Evolutionary conservation across 164 flowering plant species (phyloP), one percentile per base, ranked within the genome.

Genomic region (Platanus orientalis): DNA sequence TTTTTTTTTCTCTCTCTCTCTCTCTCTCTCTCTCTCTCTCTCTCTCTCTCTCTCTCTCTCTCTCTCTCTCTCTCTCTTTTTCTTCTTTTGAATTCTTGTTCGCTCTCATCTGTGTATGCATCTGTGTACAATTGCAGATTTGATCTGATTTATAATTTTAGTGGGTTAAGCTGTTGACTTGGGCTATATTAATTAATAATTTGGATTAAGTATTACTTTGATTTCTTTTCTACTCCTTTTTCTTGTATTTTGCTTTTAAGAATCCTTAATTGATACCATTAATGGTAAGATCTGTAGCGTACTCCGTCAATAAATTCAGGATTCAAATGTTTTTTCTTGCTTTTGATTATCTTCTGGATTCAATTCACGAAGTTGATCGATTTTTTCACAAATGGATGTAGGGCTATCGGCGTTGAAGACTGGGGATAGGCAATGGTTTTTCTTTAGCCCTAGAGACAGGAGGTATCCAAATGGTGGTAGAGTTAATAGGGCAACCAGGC

Each of bases 371-470:
- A 2, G 32, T 26, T 53, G 1, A 10, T 53, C 6, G n/a, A 11
- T 26, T 12, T 12, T 53, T 53, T 16, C 2, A 17, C 7, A 53
- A 32, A 34, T 23, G 47, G 34, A 6, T 71, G 57, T 70, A 84
- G 89, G 74, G 34, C 73, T 67, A 59, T 81, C 84, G 1, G 50
- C 66, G 21, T 48, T 92, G 69, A 84, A 80, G 79, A 80, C 79
- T 40, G 96, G 96, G 14, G 99, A 94, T 60, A 76, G 93, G 67
- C 93, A 80, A 49, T 94, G 97, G 97, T 94, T 75, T 84, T 94
- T 88, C 76, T 94, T 94, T 59, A 87, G 88, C 66, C 88, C 87
- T 12, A 79, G 93, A 67, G 96, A 89, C 52, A 78, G 92, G 79
- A 94, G 85, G 71, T 91, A 91, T 64, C 95, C 96, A 6, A 86